A percentile compares a stretch with the other conserved stretches of the same genome.
Conservation (phyloP, 768 basidiomycete species). For the Lentinus brumalis region DNA sequence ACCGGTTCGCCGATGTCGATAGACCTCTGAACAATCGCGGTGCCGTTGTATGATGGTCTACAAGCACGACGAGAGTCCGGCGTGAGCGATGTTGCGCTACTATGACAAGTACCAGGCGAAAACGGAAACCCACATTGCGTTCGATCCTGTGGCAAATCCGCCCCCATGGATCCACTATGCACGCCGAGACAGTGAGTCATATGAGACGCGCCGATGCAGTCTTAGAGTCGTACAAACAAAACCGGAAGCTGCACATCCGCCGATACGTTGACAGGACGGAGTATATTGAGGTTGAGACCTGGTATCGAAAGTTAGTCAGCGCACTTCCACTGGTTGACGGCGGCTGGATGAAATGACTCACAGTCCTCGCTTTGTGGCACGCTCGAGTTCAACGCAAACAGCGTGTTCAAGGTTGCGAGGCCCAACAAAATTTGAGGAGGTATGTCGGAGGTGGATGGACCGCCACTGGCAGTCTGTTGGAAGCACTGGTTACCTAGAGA, state of each 20-base stretch:
- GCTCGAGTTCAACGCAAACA: not conserved
- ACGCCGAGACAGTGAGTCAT: not conserved
- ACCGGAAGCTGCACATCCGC: slow-evolving; percentile 34
- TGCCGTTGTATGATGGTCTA: slow-evolving; percentile 34
- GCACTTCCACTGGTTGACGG: slow-evolving; percentile 40
- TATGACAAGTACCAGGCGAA: too few species aligned
- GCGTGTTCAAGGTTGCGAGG: too few species aligned
- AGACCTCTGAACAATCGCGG: slow-evolving; percentile 51
- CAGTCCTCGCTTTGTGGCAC: slow-evolving; percentile 8
- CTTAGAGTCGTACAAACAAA: slow-evolving; percentile 38
- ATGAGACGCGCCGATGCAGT: slow-evolving; percentile 11
- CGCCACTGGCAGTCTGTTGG: slow-evolving; percentile 5
- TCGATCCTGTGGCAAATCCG: slow-evolving; percentile 6
- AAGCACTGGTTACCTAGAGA: slow-evolving; percentile 17
- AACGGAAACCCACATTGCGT: slow-evolving; percentile 1
- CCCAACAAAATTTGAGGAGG: not conserved
- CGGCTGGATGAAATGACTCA: not conserved
- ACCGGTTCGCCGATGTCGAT: slow-evolving; percentile 46
- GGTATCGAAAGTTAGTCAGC: slow-evolving; percentile 2
- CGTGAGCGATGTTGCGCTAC: too few species aligned
- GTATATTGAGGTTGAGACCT: not conserved
- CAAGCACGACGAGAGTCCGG: not conserved
- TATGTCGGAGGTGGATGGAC: not conserved
- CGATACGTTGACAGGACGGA: not conserved
- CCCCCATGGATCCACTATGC: slow-evolving; percentile 14